Base-by-base conservation (phyloP, 768 basidiomycete species). In the Hydnomerulius pinastri region DNA sequence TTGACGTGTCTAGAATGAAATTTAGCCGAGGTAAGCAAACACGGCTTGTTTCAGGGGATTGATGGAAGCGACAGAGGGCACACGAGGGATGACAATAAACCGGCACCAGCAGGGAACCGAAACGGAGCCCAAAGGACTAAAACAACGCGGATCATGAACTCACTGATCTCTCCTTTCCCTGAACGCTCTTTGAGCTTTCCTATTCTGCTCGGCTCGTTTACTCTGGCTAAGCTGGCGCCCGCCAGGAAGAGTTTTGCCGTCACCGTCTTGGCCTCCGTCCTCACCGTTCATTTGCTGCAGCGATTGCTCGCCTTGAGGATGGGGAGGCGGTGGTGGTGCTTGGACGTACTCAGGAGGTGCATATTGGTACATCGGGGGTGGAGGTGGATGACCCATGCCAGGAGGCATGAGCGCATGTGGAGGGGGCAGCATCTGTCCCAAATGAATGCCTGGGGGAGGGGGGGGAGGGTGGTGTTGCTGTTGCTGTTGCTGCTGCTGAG, bases 151-250 rank as follows among this genome's bases (percentile, higher is more conserved):
- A 25, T 49, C 4, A 48, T 33, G 51, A 28, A 51, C 87, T 70
- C 43, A 92, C 91, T 89, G 86, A 72, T 97, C 93, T 61, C 93
- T 76, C 25, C 93, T 82, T 66, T 94, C 90, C 53, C 93, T 75
- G 69, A 95, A 97, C 2, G 92, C 92, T 35, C 92, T 79, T 71
- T 97, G 93, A 0, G 93, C 93, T 68, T 93, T 94, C 59, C 93
- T 79, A 68, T 97, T 97, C 73, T 97, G 93, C 62, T 95, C 93
- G 36, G 93, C 93, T 9, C 93, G 82, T 64, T 93, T 94, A 65
- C 85, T 88, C 62, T 78, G 82, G 68, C 86, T 90, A 43, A 93
- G 75, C 10, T 82, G 71, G 40, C 90, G 76, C 21, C 78, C 77
- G 17, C 71, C 67, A 2, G 40, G 17, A 0, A 12, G 15, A 3